Base-by-base conservation (phyloP, 202 grass and related monocot species). In the Alloteropsis angusta region DNA sequence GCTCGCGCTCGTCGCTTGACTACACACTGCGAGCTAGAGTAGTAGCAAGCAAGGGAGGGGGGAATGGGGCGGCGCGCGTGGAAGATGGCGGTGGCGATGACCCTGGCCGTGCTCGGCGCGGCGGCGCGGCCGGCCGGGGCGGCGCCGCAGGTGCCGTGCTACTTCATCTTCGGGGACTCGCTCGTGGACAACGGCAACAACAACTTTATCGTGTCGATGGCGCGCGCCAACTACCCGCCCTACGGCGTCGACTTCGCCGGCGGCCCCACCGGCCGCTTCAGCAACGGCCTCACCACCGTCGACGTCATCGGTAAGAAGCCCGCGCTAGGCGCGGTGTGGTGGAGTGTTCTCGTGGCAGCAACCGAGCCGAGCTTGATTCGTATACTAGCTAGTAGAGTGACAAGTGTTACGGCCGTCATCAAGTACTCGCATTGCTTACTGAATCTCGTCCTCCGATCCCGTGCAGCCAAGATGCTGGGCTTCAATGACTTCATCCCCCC, bases 151-250 rank as follows among this genome's bases (percentile, higher is more conserved):
- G 94, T 92, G 53, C 94, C 94, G 1, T 94, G 94, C 85, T 97
- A 92, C 87, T 97, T 97, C 87, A 79, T 97, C 62, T 97, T 97
- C 80, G 91, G 91, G 5, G 94, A 97, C 85, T 97, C 94, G 26
- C 89, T 97, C 0, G 94, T 97, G 17, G 94, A 97, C 82, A 97
- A 88, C 74, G 94, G 94, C 54, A 97, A 97, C 89, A 97, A 94
- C 79, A 97, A 92, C 81, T 37, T 87, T 65, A 92, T 97, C 12
- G 89, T 74, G 55, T 97, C 94, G 0, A 30, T 97, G 16, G 94
- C 94, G n/a, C 74, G 89, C 14, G 91, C 94, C 46, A 88, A 97
- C 60, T 97, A 94, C 83, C 87, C 84, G 30, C 94, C 94, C 32
- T 94, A 97, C 76, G 94, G 94, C 15, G 85, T 94, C 67, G 94